These are phyloP conservation scores for Musa acuminata DNA, from an alignment of 176 grass and related monocot species.

Conservation along the genomic window DNA sequence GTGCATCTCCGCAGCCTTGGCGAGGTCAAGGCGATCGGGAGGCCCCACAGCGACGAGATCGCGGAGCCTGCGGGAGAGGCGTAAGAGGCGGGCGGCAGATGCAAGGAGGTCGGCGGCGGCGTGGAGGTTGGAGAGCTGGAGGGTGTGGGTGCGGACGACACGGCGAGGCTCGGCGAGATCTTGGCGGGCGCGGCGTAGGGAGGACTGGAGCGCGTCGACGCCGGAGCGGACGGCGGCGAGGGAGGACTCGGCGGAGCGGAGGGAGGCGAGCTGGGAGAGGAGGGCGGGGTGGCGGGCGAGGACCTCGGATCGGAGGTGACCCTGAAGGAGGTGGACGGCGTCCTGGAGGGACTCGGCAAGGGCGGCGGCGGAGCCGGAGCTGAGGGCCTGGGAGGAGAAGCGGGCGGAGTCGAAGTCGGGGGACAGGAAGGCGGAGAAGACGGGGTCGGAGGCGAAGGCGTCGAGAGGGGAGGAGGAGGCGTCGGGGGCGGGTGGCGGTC, in stretches of 20 bases:
- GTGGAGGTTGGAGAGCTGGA: conserved; percentile 81
- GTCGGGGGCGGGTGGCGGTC: neutral
- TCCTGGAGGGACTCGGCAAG: conserved; percentile 89
- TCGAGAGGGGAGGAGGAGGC: conserved; percentile 51
- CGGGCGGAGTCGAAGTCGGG: conserved; percentile 66
- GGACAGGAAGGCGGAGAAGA: conserved; percentile 87
- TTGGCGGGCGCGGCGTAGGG: conserved; percentile 57
- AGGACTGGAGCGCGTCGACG: conserved; percentile 54
- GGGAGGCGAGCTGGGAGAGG: conserved; percentile 81
- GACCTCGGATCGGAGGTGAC: conserved; percentile 81
- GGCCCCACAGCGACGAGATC: conserved; percentile 26
- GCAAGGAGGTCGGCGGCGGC: conserved; percentile 76
- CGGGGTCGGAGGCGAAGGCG: conserved; percentile 77
- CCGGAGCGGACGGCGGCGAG: conserved; percentile 63
- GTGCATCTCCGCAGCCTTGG: conserved; percentile 75
- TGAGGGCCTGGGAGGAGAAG: conserved; percentile 90
- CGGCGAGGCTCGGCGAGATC: conserved; percentile 71
- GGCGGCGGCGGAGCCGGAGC: conserved; percentile 69
- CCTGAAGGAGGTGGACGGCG: conserved; percentile 62
- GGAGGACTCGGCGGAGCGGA: conserved; percentile 63
- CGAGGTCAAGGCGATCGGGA: conserved; percentile 42
- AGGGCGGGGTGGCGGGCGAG: conserved; percentile 76
- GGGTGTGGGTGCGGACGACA: conserved; percentile 51
- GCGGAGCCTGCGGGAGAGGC: conserved; percentile 68
- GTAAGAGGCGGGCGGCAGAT: conserved; percentile 68